These are phyloP conservation scores for Eimeria acervulina DNA, from an alignment of 169 alveolate genomes.

Conservation along the genomic window DNA sequence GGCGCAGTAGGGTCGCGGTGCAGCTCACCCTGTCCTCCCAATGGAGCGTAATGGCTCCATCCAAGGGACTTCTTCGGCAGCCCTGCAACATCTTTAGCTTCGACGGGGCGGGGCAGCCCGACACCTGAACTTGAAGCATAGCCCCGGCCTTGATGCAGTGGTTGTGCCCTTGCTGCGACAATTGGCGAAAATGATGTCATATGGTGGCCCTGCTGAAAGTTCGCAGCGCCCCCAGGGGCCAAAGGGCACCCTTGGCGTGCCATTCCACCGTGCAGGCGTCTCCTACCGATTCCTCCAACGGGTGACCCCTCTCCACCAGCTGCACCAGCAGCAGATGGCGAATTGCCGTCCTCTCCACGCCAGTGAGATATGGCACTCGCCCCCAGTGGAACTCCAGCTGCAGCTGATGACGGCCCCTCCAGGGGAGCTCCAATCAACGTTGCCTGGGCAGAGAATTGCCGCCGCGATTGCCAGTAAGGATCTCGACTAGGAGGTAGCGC, in stretches of 20 bases:
- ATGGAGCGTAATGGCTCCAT: constrained; percentile 18
- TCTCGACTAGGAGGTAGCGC: constrained; percentile 71
- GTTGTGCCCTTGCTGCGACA: constrained; percentile 32
- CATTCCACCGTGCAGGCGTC: constrained; percentile 62
- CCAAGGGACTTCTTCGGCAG: constrained; percentile 27
- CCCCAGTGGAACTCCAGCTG: constrained; percentile 29
- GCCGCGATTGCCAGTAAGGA: constrained; percentile 55
- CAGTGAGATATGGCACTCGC: neutral
- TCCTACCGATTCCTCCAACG: constrained; percentile 27
- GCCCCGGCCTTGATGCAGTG: constrained; percentile 49
- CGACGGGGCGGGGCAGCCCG: constrained; percentile 25
- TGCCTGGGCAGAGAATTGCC: constrained; percentile 40
- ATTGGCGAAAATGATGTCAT: constrained; percentile 1
- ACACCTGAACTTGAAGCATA: constrained; percentile 4
- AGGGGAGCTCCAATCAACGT: constrained; percentile 65
- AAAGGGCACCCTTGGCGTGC: constrained; percentile 22
- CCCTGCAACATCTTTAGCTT: constrained; percentile 9
- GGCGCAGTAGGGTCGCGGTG: constrained; percentile 15
- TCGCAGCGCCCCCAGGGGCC: neutral
- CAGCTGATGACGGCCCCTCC: constrained; percentile 59
- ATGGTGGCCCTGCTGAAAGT: constrained; percentile 47
- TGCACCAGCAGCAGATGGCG: constrained; percentile 40
- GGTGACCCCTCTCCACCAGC: constrained; percentile 64
- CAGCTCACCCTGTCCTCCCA: constrained; percentile 14
- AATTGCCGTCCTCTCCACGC: constrained; percentile 35